Evolutionary conservation across 176 grass and related monocot species (phyloP), one percentile per base, ranked within the genome.

Genomic region (Avena sativa): DNA sequence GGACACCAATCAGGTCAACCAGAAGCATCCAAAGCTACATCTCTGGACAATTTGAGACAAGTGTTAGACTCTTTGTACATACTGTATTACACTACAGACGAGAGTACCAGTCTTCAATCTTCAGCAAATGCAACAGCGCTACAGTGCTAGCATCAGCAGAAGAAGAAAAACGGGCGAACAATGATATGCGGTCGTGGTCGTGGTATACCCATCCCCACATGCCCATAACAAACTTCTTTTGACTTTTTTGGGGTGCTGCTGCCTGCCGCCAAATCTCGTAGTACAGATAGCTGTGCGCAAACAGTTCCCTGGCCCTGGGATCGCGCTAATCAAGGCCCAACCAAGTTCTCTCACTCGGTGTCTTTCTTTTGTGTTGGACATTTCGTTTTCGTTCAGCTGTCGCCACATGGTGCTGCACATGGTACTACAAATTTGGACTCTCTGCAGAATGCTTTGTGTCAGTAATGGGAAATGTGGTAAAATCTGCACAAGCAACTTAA

Each of bases 151-250:
- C 70, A 57, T 5, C 14, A 48, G 38, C 44, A 38, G 56, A 66
- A 25, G 47, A 32, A 40, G 38, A 40, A 40, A 40, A 43, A 43
- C 40, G 7, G 74, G 25, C 1, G 0, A 59, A 59, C 67, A 68
- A 91, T 91, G 7, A 84, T 80, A 51, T 57, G 67, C 1, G 40
- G 19, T 49, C 66, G 7, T 68, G 40, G 23, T 49, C 66, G 19
- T 68, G 14, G 84, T 73, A 87, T 23, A 21, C 38, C 48, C 17
- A 17, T 50, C 47, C 17, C 57, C 47, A 70, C 40, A 83, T 85
- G 15, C 74, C 48, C 47, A 68, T 74, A 84, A 84, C 85, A 63
- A 87, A 84, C 34, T 84, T 66, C 9, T 80, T 76, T 87, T 80
- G 89, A 91, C 89, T 87, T 71, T 58, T 49, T 1, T 28, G 4